Evolutionary conservation across 495 filamentous ascomycete species (phyloP).

Genomic region (Penicillium waksmanii): DNA sequence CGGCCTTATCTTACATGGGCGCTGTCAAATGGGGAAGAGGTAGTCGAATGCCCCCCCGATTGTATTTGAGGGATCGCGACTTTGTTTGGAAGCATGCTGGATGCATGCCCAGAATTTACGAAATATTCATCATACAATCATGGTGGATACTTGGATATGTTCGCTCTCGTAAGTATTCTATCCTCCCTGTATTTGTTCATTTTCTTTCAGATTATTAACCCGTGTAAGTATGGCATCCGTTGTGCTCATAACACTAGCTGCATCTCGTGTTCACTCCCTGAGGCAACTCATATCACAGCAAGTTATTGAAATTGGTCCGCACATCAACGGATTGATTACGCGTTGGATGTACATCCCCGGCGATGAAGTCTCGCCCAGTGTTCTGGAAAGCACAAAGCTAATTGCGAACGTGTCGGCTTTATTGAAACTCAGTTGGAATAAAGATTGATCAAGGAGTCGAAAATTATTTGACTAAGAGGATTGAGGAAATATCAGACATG

Average conservation of each 20-base stretch:
- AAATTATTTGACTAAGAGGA: too few relatives aligned
- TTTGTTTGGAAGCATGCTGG: conserved; percentile 44
- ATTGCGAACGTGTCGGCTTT: conserved; percentile 36
- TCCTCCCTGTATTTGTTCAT: conserved; percentile 1
- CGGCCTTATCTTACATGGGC: conserved; percentile 48
- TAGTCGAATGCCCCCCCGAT: conserved; percentile 17
- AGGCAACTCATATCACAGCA: conserved; percentile 13
- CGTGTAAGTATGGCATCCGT: conserved; percentile 28
- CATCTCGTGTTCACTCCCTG: conserved; percentile 19
- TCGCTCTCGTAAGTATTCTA: conserved; percentile 42
- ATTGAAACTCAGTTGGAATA: conserved; percentile 10
- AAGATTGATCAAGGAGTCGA: neutral
- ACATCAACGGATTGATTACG: conserved; percentile 19
- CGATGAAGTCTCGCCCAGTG: conserved; percentile 29
- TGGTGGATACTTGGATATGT: conserved; percentile 55
- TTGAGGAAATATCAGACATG: too few relatives aligned
- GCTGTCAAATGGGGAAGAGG: conserved; percentile 33
- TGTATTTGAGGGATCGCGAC: conserved; percentile 37
- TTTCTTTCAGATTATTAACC: neutral
- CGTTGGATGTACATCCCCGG: conserved; percentile 27
- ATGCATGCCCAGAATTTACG: conserved; percentile 45
- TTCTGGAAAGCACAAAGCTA: conserved; percentile 20
- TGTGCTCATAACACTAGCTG: conserved; percentile 24
- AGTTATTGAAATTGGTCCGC: conserved; percentile 23
- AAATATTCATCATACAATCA: conserved; percentile 42